A percentile compares a stretch with the other conserved stretches of the same genome.
phyloP scores from a whole-genome alignment of 495 filamentous ascomycete genomes.

The Penicillium antarcticum region DNA sequence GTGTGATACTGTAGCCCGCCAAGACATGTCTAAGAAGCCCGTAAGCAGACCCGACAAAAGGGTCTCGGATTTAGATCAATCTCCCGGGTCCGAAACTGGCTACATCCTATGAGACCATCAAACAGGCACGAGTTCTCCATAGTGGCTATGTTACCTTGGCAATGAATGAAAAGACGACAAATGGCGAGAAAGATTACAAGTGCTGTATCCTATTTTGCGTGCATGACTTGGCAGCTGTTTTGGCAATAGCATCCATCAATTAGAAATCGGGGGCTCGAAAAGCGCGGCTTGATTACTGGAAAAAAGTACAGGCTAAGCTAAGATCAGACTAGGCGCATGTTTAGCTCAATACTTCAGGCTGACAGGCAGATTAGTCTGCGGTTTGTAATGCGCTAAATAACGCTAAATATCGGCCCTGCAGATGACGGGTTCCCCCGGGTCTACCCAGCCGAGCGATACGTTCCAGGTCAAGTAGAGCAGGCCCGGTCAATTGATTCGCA shows the following conservation, averaged over 20 bases:
- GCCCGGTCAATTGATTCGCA: background rate
- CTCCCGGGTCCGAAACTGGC: too few species aligned
- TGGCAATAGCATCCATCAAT: background rate
- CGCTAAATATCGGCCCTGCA: background rate
- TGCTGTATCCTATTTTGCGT: background rate
- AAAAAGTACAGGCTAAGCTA: background rate
- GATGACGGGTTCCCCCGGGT: background rate
- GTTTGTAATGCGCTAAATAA: background rate
- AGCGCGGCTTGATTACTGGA: background rate
- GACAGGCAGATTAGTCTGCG: conserved; percentile 2
- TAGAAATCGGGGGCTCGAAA: background rate
- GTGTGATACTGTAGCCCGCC: too few species aligned
- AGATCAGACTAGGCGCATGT: background rate
- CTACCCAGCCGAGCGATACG: background rate
- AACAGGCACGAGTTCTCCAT: too few species aligned
- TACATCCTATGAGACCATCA: too few species aligned
- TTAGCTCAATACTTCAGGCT: conserved; percentile 1
- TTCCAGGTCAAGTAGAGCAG: background rate
- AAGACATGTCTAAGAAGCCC: too few species aligned
- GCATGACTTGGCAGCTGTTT: background rate
- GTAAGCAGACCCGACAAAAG: too few species aligned
- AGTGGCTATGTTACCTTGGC: too few species aligned
- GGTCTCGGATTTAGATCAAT: too few species aligned
- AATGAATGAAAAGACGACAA: too few species aligned
- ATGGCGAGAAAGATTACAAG: background rate